Evolutionary conservation across 2,329 filamentous ascomycete species (phyloP).

Genomic region (Blastomyces emzantsi): DNA sequence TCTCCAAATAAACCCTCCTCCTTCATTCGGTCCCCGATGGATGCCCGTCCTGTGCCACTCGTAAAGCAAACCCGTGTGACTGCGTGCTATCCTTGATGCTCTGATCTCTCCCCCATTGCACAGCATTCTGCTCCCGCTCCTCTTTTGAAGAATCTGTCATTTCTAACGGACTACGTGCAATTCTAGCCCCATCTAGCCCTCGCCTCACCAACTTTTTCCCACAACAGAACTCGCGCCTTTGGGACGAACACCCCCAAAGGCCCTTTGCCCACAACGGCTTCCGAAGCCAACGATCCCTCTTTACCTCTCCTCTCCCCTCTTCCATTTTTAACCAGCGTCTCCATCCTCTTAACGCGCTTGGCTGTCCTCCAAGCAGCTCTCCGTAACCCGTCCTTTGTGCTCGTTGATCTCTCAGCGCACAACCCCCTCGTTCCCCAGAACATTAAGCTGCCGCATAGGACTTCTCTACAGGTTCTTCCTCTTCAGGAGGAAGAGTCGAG

Average conservation of each 20-base stretch:
- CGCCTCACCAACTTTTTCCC: background rate
- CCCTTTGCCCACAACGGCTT: conserved; percentile 32
- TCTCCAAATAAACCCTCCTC: too few relatives aligned
- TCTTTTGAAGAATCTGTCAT: background rate
- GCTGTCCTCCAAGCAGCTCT: conserved; percentile 31
- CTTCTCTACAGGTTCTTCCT: conserved; percentile 97
- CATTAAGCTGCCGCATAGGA: conserved; percentile 99
- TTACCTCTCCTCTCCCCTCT: conserved; percentile 10
- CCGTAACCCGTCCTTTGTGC: conserved; percentile 28
- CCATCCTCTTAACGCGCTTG: conserved; percentile 41
- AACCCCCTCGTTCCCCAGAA: conserved; percentile 48
- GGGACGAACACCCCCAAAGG: conserved; percentile 31
- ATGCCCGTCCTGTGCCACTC: background rate
- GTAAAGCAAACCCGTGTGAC: background rate
- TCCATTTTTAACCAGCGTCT: conserved; percentile 33
- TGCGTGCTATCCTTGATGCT: background rate
- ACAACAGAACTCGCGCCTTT: conserved; percentile 26
- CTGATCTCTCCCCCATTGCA: background rate
- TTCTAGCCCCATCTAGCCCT: background rate
- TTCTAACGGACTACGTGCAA: background rate
- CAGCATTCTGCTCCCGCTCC: background rate
- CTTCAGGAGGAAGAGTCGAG: conserved; percentile 98
- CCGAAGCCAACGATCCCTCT: conserved; percentile 22
- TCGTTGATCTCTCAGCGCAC: conserved; percentile 31
- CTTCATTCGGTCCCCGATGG: background rate